phyloP scores from a whole-genome alignment of 176 grass and related monocot species.

The Thalia dealbata region DNA sequence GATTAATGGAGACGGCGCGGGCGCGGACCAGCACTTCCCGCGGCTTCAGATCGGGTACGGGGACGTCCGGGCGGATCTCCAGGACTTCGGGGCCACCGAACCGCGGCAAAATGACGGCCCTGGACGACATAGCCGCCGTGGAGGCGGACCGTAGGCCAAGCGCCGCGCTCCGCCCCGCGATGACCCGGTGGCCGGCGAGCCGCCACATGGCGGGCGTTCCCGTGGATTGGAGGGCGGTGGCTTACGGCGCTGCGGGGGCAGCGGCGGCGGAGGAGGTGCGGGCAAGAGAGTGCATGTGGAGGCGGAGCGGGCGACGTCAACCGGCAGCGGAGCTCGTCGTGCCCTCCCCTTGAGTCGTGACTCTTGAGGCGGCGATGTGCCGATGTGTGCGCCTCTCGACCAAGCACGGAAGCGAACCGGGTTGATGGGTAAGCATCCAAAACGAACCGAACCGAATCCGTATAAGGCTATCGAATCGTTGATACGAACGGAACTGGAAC shows the following conservation, averaged over 20 bases:
- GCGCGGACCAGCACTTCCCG: constrained; percentile 75
- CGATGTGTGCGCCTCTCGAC: constrained; percentile 43
- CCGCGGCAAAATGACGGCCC: constrained; percentile 71
- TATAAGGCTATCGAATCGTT: too few species aligned
- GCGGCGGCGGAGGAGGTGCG: neutral
- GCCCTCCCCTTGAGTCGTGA: neutral
- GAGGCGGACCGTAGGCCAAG: constrained; percentile 17
- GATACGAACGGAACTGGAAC: too few species aligned
- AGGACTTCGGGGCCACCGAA: constrained; percentile 85
- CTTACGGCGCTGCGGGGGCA: neutral
- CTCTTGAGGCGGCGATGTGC: constrained; percentile 39
- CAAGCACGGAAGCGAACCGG: constrained; percentile 4
- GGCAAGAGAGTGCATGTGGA: constrained; percentile 1
- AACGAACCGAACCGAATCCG: neutral
- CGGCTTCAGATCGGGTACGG: constrained; percentile 73
- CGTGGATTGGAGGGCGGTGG: neutral
- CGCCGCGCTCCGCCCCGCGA: constrained; percentile 18
- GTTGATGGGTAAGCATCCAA: neutral
- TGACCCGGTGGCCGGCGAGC: constrained; percentile 23
- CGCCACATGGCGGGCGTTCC: constrained; percentile 30
- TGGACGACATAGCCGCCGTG: constrained; percentile 28
- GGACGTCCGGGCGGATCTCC: constrained; percentile 45
- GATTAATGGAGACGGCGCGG: constrained; percentile 87
- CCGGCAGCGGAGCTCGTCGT: neutral
- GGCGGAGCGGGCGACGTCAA: neutral